phyloP scores from a whole-genome alignment of 306 rosid genomes.

The Gastrolobium bilobum region DNA sequence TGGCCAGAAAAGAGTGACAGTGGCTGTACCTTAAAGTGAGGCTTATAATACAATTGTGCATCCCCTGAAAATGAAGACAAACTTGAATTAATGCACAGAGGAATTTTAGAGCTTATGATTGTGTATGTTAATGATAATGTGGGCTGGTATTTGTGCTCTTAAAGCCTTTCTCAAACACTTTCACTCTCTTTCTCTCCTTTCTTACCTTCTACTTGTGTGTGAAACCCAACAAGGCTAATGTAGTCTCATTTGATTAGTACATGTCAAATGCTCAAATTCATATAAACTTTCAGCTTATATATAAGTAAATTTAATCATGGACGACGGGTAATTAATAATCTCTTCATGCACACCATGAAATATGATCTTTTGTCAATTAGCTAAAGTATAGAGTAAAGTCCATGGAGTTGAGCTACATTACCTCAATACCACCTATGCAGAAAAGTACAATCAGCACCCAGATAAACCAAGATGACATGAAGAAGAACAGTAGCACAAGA shows the following conservation, averaged over 20 bases:
- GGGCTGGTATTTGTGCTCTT: slow-evolving; percentile 35
- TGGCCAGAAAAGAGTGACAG: slow-evolving; percentile 34
- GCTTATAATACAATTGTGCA: slow-evolving; percentile 80
- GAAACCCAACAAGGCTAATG: slow-evolving; percentile 36
- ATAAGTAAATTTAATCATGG: slow-evolving; percentile 19
- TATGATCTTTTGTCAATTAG: slow-evolving; percentile 36
- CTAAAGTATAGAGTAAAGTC: slow-evolving; percentile 14
- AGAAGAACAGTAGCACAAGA: slow-evolving; percentile 85
- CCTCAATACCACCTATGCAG: slow-evolving; percentile 96
- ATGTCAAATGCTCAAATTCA: slow-evolving; percentile 17
- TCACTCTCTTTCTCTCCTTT: slow-evolving; percentile 35
- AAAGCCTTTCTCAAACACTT: slow-evolving; percentile 20
- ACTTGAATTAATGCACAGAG: slow-evolving; percentile 45
- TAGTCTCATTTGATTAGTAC: slow-evolving; percentile 38
- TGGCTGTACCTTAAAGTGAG: slow-evolving; percentile 69
- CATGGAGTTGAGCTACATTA: slow-evolving; percentile 51
- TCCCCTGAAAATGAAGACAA: slow-evolving; percentile 76
- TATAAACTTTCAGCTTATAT: slow-evolving; percentile 13
- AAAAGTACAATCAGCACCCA: slow-evolving; percentile 95
- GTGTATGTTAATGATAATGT: slow-evolving; percentile 8
- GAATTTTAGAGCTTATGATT: slow-evolving; percentile 28
- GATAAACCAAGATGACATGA: slow-evolving; percentile 96
- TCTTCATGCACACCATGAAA: slow-evolving; percentile 37
- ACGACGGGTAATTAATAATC: slow-evolving; percentile 38
- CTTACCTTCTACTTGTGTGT: slow-evolving; percentile 22